Percentiles rank a stretch among this genome's conserved stretches.
Conservation (phyloP, 208 protist genomes). For the Wallacemonas sp. region DNA sequence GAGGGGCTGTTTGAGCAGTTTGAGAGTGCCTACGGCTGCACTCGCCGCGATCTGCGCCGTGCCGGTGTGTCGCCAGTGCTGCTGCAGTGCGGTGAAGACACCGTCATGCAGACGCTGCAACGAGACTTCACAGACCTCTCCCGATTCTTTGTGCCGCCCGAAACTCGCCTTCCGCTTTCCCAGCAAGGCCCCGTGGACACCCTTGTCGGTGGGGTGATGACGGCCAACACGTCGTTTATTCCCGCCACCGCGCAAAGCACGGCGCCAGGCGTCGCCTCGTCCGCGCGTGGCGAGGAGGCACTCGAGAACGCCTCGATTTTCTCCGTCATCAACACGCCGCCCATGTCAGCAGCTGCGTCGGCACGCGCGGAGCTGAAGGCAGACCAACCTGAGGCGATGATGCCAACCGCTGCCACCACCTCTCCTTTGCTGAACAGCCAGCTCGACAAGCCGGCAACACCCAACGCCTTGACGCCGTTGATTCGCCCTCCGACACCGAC, state of each 20-base stretch:
- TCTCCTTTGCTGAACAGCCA: too few species aligned
- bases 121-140: conserved; percentile 23
- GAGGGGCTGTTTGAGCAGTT: conserved; percentile 57
- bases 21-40: conserved; percentile 26
- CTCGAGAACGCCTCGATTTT: neutral
- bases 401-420: too few species aligned
- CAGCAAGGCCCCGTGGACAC: neutral
- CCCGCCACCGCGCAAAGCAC: neutral
- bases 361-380: too few species aligned
- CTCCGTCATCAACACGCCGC: neutral
- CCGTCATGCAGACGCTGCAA: conserved; percentile 8
- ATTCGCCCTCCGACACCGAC: neutral
- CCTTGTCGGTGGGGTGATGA: neutral
- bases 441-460: neutral
- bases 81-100: conserved; percentile 17
- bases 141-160: conserved; percentile 30
- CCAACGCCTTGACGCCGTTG: neutral
- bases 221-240: neutral
- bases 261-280: neutral
- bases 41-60: conserved; percentile 17
- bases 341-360: too few species aligned
- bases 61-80: conserved; percentile 12
- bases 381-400: too few species aligned
- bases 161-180: neutral
- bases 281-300: neutral